Conservation (phyloP, 176 grass and related monocot genomes). For the Rhynchospora breviuscula region DNA sequence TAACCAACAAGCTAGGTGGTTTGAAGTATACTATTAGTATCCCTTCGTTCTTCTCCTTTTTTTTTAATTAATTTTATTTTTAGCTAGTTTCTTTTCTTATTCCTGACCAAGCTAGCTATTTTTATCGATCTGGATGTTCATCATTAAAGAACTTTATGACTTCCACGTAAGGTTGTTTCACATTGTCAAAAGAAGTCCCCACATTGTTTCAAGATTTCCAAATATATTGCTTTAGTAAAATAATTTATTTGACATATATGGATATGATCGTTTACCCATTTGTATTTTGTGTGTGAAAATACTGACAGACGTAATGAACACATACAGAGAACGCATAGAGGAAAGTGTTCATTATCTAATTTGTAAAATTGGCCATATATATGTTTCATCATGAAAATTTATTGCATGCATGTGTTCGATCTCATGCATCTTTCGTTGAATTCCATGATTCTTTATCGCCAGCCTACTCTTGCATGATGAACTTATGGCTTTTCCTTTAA, state of each 20-base stretch:
- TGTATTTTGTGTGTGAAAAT: not conserved
- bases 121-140: not conserved
- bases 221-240: not conserved
- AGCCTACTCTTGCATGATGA: not conserved
- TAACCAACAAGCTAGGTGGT: constrained; percentile 16
- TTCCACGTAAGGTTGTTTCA: not conserved
- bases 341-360: not conserved
- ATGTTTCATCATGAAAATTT: not conserved
- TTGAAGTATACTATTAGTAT: constrained; percentile 4
- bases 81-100: not conserved
- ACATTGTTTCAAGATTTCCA: not conserved
- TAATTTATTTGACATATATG: not conserved
- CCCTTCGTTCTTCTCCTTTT: not conserved
- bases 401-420: too few relatives aligned
- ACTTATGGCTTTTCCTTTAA: not conserved
- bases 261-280: not conserved
- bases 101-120: not conserved
- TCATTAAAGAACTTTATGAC: not conserved
- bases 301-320: not conserved
- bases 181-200: not conserved
- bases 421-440: not conserved
- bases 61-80: not conserved
- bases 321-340: not conserved
- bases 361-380: not conserved
- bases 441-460: not conserved